A percentile compares a stretch with the other conserved stretches of the same genome.
These are phyloP conservation scores for Lactifluus subvellereus DNA, from an alignment of 768 basidiomycete species.

Conservation along the genomic window DNA sequence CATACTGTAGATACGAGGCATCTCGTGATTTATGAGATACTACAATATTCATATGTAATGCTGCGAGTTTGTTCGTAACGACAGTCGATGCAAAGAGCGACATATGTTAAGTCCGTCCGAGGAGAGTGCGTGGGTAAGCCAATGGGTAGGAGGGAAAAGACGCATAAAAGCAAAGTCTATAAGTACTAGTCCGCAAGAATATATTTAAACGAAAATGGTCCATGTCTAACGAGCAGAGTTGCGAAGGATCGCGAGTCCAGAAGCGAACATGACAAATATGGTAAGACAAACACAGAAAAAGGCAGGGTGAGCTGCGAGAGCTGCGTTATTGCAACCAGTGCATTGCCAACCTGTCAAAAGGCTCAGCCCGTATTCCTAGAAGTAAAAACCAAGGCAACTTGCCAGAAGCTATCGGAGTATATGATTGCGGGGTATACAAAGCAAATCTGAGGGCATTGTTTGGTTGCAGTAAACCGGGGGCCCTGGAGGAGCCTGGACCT, in stretches of 20 bases:
- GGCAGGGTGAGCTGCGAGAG: constrained; percentile 45
- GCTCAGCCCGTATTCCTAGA: not conserved
- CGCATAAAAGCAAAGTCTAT: constrained; percentile 12
- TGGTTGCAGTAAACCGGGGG: constrained; percentile 60
- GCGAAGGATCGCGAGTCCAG: constrained; percentile 56
- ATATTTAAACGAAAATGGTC: constrained; percentile 1
- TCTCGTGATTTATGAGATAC: constrained; percentile 6
- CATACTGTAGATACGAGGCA: not conserved
- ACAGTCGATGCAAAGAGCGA: constrained; percentile 9
- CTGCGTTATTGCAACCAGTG: constrained; percentile 40
- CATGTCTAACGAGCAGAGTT: constrained; percentile 27
- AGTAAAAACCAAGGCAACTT: constrained; percentile 23
- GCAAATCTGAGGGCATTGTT: constrained; percentile 74
- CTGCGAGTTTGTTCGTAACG: constrained; percentile 8
- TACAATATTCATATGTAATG: constrained; percentile 12
- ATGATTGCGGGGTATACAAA: constrained; percentile 70
- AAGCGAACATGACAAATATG: constrained; percentile 57
- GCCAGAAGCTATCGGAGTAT: constrained; percentile 59
- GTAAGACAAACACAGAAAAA: constrained; percentile 50
- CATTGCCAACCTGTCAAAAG: constrained; percentile 49
- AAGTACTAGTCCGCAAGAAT: not conserved
- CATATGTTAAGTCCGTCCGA: constrained; percentile 6
- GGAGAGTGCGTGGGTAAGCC: constrained; percentile 6
- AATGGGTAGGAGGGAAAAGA: not conserved
- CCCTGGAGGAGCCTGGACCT: constrained; percentile 54